A percentile compares a stretch with the other conserved stretches of the same genome.
phyloP scores from a whole-genome alignment of 106 monocot species.

The Dioscorea alata region DNA sequence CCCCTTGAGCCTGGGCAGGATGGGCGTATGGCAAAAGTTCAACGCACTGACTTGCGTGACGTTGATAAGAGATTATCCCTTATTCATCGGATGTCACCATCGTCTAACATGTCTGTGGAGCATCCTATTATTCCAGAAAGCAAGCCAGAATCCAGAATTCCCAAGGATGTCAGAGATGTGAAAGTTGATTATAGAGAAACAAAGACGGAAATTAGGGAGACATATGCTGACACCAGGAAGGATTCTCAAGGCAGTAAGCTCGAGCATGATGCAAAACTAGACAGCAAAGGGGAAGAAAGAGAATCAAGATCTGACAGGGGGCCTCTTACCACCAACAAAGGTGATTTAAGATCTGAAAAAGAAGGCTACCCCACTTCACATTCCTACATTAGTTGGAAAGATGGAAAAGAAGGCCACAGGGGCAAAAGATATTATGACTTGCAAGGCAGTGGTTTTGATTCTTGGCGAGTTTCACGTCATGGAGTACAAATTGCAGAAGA shows the following conservation, averaged over 20 bases:
- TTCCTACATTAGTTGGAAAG: conserved; percentile 52
- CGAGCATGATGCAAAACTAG: conserved; percentile 34
- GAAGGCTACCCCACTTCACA: conserved; percentile 16
- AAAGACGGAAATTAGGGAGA: conserved; percentile 45
- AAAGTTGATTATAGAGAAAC: conserved; percentile 48
- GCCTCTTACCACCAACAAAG: conserved; percentile 12
- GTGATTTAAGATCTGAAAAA: conserved; percentile 33
- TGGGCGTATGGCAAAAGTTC: conserved; percentile 67
- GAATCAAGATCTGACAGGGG: conserved; percentile 30
- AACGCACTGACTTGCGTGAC: conserved; percentile 65
- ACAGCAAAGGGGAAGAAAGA: conserved; percentile 39
- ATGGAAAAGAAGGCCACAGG: conserved; percentile 50
- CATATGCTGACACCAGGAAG: conserved; percentile 28
- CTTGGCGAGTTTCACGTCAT: conserved; percentile 40
- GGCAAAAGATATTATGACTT: conserved; percentile 42
- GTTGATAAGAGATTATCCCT: conserved; percentile 45
- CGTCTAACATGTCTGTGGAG: conserved; percentile 30
- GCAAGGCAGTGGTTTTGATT: conserved; percentile 31
- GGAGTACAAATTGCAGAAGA: conserved; percentile 32
- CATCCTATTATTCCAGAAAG: conserved; percentile 36
- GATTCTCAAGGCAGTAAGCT: conserved; percentile 41
- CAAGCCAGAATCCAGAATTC: conserved; percentile 38
- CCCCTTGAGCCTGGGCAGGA: conserved; percentile 58
- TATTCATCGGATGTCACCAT: conserved; percentile 31
- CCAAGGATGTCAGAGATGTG: conserved; percentile 52